Percentiles rank a stretch among this genome's conserved stretches.
Evolutionary conservation across 495 filamentous ascomycete genomes (phyloP).

Genomic region (Neurospora sp.): DNA sequence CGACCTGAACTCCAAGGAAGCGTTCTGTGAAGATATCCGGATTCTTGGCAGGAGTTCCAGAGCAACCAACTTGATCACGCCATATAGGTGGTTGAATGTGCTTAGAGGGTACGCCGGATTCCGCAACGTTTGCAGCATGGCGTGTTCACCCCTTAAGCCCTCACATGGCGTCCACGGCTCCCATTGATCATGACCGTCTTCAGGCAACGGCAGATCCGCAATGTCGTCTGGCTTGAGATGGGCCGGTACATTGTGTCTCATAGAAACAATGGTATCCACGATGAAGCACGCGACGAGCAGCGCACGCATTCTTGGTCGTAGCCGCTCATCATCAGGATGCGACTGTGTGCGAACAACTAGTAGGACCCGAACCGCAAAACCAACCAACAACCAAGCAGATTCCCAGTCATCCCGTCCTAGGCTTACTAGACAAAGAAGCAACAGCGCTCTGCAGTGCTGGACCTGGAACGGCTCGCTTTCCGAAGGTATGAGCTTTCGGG

Average conservation of each 20-base stretch:
- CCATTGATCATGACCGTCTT: constrained; percentile 65
- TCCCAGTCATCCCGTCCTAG: constrained; percentile 44
- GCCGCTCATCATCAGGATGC: constrained; percentile 18
- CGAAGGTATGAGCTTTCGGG: constrained; percentile 49
- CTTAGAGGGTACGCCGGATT: constrained; percentile 49
- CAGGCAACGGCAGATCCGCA: constrained; percentile 35
- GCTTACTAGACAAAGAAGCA: constrained; percentile 51
- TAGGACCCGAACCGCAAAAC: constrained; percentile 50
- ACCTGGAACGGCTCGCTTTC: constrained; percentile 48
- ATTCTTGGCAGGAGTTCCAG: not conserved
- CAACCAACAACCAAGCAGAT: constrained; percentile 52
- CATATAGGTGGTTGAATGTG: constrained; percentile 49
- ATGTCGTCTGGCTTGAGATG: constrained; percentile 44
- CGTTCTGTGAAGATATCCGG: not conserved
- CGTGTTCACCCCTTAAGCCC: constrained; percentile 23
- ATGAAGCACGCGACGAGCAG: constrained; percentile 53
- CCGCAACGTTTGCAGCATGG: constrained; percentile 28
- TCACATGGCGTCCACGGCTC: constrained; percentile 54
- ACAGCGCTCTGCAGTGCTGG: constrained; percentile 54
- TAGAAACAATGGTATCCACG: constrained; percentile 53
- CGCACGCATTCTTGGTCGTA: constrained; percentile 34
- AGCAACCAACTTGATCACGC: constrained; percentile 9
- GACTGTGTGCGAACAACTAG: constrained; percentile 35
- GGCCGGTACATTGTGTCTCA: constrained; percentile 41
- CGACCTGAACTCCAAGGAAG: not conserved